Evolutionary conservation across 2,329 filamentous ascomycete genomes (phyloP).

Genomic region (Trichophyton verrucosum): DNA sequence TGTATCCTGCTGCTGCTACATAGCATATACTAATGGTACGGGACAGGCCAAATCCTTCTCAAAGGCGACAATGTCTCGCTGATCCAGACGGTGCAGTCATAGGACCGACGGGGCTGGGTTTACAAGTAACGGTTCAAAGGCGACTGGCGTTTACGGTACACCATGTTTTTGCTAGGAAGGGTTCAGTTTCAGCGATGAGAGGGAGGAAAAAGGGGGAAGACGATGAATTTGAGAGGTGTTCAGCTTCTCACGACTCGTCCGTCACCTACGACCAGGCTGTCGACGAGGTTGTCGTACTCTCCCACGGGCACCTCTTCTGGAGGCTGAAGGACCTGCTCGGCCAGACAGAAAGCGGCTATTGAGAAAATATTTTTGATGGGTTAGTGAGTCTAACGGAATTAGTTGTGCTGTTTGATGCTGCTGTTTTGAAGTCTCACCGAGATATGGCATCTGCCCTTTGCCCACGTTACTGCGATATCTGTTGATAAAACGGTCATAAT

Average conservation of each 20-base stretch:
- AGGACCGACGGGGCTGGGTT: neutral
- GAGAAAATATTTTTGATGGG: slow-evolving; percentile 8
- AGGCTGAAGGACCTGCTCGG: slow-evolving; percentile 65
- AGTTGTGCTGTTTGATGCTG: neutral
- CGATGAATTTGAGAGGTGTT: neutral
- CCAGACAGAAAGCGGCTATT: slow-evolving; percentile 65
- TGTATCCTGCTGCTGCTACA: neutral
- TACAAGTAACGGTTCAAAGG: slow-evolving; percentile 2
- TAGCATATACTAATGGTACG: neutral
- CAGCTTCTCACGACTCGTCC: slow-evolving; percentile 40
- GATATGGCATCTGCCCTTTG: slow-evolving; percentile 41
- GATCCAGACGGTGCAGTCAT: slow-evolving; percentile 47
- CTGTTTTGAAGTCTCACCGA: slow-evolving; percentile 38
- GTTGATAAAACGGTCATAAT: slow-evolving; percentile 87
- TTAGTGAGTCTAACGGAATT: slow-evolving; percentile 13
- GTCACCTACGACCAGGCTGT: slow-evolving; percentile 63
- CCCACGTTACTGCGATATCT: slow-evolving; percentile 47
- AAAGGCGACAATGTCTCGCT: slow-evolving; percentile 82
- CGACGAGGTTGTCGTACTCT: slow-evolving; percentile 63
- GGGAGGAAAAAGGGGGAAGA: neutral
- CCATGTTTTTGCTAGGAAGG: neutral
- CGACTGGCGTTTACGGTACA: slow-evolving; percentile 9
- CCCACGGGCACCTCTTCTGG: slow-evolving; percentile 59
- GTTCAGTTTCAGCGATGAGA: too few relatives aligned
- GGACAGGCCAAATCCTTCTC: slow-evolving; percentile 66